Evolutionary conservation across 2,329 filamentous ascomycete species (phyloP).

Genomic region (Aureobasidium sp.): DNA sequence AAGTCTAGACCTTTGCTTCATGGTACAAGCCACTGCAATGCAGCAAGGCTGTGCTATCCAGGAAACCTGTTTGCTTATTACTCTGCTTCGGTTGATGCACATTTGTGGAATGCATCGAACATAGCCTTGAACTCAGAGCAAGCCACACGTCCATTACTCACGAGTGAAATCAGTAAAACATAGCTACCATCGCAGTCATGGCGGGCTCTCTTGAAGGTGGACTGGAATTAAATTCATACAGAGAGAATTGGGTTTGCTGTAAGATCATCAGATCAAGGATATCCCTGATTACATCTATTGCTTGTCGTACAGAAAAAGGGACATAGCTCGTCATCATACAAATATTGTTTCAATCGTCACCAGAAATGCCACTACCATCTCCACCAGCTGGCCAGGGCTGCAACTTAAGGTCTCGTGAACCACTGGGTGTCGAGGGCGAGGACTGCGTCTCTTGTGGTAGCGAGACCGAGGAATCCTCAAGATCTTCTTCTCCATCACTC

Average conservation of each 20-base stretch:
- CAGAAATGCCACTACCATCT: neutral
- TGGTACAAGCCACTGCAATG: neutral
- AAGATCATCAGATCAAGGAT: neutral
- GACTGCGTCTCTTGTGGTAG: slow-evolving; percentile 32
- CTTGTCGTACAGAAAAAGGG: neutral
- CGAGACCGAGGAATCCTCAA: slow-evolving; percentile 16
- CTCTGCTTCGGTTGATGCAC: neutral
- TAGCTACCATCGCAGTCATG: neutral
- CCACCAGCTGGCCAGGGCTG: neutral
- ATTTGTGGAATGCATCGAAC: neutral
- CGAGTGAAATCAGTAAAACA: neutral
- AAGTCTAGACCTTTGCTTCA: neutral
- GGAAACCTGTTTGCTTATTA: neutral
- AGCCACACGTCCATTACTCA: neutral
- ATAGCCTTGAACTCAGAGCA: neutral
- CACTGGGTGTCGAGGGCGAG: slow-evolving; percentile 37
- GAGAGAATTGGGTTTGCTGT: neutral
- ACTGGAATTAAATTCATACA: neutral
- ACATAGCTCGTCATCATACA: slow-evolving; percentile 3
- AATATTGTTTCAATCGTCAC: neutral
- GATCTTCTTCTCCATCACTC: slow-evolving; percentile 15
- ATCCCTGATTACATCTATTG: neutral
- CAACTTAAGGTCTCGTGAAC: slow-evolving; percentile 28
- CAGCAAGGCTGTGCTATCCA: neutral
- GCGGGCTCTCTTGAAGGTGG: neutral